Evolutionary conservation across 208 protist species (phyloP).

Genomic region (Leishmania turanica): DNA sequence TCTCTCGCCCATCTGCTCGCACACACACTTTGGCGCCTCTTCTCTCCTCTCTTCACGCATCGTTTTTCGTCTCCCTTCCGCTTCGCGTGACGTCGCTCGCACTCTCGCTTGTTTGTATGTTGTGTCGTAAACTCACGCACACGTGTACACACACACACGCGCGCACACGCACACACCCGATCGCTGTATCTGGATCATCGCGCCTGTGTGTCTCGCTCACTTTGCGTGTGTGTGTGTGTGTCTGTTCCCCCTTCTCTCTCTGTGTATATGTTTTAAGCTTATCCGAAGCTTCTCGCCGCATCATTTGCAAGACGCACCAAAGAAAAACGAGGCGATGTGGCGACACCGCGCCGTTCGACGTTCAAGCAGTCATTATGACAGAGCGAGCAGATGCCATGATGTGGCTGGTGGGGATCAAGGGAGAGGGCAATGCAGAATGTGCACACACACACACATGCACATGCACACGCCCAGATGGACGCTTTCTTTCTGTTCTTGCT

Average conservation of each 20-base stretch:
- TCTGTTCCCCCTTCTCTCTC: neutral
- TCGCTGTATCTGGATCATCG: neutral
- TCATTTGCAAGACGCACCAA: neutral
- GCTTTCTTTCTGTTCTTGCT: neutral
- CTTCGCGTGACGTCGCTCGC: neutral
- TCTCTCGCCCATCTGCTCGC: neutral
- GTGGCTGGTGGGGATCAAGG: neutral
- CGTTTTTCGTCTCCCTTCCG: neutral
- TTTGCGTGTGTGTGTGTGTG: neutral
- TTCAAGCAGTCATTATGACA: neutral
- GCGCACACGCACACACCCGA: neutral
- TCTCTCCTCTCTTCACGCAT: neutral
- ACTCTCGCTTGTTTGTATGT: too few relatives aligned
- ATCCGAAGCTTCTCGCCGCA: neutral
- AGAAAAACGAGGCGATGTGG: neutral
- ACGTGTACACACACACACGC: neutral
- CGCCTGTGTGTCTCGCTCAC: neutral
- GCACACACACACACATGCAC: neutral
- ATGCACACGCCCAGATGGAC: neutral
- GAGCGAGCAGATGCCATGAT: neutral
- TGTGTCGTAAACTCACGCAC: neutral
- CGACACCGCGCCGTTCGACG: neutral
- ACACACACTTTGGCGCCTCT: neutral
- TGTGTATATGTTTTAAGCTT: neutral
- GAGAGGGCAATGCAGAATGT: neutral